Evolutionary conservation across 495 filamentous ascomycete genomes (phyloP).

Genomic region (Pyrenula aspistea): DNA sequence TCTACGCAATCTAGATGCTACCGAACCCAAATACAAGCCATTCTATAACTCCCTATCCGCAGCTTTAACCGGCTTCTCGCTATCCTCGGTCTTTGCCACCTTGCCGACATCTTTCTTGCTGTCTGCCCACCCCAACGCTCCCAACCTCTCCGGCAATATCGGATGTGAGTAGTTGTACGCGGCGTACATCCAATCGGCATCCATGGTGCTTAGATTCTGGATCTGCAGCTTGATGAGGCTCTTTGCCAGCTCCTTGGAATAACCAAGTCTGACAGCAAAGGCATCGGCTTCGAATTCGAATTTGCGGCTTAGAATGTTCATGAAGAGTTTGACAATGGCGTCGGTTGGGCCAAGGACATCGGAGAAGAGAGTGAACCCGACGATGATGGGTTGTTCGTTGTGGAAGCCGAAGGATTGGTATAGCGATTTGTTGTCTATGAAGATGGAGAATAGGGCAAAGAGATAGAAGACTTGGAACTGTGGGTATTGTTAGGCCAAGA

Average conservation of each 20-base stretch:
- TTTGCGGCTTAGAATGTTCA: constrained; percentile 88
- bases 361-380: constrained; percentile 93
- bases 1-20: not conserved
- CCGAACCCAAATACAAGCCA: not conserved
- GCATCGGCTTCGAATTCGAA: constrained; percentile 92
- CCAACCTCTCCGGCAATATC: constrained; percentile 84
- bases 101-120: constrained; percentile 34
- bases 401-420: constrained; percentile 86
- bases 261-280: constrained; percentile 81
- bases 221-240: constrained; percentile 95
- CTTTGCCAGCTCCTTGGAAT: constrained; percentile 68
- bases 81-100: constrained; percentile 33
- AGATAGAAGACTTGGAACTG: constrained; percentile 88
- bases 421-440: constrained; percentile 87
- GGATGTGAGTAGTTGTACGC: constrained; percentile 98
- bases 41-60: constrained; percentile 45
- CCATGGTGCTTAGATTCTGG: constrained; percentile 96
- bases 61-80: constrained; percentile 40
- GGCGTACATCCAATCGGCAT: constrained; percentile 95
- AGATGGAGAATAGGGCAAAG: constrained; percentile 90
- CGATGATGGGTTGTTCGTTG: constrained; percentile 77
- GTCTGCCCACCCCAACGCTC: constrained; percentile 74
- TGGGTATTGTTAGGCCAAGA: constrained; percentile 14
- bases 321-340: constrained; percentile 77
- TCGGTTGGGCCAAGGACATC: constrained; percentile 88